Evolutionary conservation across 2,329 filamentous ascomycete genomes (phyloP).

Genomic region (Ophiostoma novo-ulmi): DNA sequence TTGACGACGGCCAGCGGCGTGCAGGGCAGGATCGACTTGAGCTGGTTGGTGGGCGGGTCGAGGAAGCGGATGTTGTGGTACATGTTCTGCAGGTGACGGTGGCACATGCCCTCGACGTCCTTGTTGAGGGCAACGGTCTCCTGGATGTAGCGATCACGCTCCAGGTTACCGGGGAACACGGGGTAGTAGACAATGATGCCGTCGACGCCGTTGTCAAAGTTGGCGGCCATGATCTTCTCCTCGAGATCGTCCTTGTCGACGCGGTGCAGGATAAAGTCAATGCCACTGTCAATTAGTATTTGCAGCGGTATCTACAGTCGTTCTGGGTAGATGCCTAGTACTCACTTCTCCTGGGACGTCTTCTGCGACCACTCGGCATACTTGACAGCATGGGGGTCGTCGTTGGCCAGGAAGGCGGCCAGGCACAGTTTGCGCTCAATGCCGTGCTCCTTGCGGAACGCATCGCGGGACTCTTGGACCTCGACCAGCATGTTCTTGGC

Average conservation of each 20-base stretch:
- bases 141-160: conserved; percentile 91
- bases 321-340: conserved; percentile 21
- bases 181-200: conserved; percentile 98
- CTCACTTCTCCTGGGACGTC: conserved; percentile 93
- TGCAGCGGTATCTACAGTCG: no score
- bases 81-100: conserved; percentile 98
- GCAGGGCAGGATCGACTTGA: conserved; percentile 92
- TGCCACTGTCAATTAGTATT: conserved; percentile 56
- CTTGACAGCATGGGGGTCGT: conserved; percentile 82
- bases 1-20: conserved; percentile 95
- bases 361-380: conserved; percentile 98
- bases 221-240: conserved; percentile 79
- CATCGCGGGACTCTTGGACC: conserved; percentile 68
- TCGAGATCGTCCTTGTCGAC: conserved; percentile 86
- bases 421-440: conserved; percentile 60
- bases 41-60: conserved; percentile 67
- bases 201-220: conserved; percentile 70
- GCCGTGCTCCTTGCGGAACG: conserved; percentile 53
- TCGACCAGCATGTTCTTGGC: conserved; percentile 75
- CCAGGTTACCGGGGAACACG: conserved; percentile 74
- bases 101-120: conserved; percentile 91
- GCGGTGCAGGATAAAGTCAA: conserved; percentile 78
- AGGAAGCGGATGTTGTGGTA: conserved; percentile 97
- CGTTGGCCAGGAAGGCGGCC: conserved; percentile 87
- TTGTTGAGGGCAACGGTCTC: conserved; percentile 86